These are phyloP conservation scores for Hirschioporus abietinus DNA, from an alignment of 768 basidiomycete species.

Conservation along the genomic window DNA sequence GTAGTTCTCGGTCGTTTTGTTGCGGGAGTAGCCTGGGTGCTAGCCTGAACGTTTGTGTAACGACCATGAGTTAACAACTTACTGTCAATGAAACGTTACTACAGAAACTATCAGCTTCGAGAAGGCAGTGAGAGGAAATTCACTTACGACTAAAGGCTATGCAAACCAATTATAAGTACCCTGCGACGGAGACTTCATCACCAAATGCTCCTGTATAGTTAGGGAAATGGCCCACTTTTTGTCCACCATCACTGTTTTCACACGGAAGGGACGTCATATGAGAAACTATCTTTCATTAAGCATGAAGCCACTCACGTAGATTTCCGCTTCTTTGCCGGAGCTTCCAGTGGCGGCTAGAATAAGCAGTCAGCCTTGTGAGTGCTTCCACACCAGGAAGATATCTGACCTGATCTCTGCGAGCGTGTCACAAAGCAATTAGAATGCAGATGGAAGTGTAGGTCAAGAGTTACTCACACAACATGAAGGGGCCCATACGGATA, in stretches of 20 bases:
- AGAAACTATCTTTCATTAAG: conserved; percentile 7
- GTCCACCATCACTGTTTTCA: conserved; percentile 19
- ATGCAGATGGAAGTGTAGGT: conserved; percentile 5
- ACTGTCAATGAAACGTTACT: background rate
- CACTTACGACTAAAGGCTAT: background rate
- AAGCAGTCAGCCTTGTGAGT: background rate
- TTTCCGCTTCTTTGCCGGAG: conserved; percentile 39
- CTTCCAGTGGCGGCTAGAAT: conserved; percentile 13
- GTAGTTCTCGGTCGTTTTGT: background rate
- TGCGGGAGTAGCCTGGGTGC: background rate
- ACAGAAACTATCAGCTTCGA: background rate
- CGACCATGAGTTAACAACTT: background rate
- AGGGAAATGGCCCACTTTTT: conserved; percentile 10
- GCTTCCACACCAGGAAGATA: conserved; percentile 3
- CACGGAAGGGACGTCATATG: conserved; percentile 13
- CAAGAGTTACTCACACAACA: conserved; percentile 10
- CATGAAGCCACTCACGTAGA: conserved; percentile 22
- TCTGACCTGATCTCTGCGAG: conserved; percentile 20
- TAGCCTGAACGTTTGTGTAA: background rate
- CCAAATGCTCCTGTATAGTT: conserved; percentile 2
- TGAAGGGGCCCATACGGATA: conserved; percentile 10
- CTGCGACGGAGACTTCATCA: conserved; percentile 7
- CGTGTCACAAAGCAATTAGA: conserved; percentile 6
- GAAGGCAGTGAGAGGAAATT: background rate
- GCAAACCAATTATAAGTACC: conserved; percentile 10